phyloP scores from a whole-genome alignment of 352 stramenopile species.

The Phytopythium boreale region DNA sequence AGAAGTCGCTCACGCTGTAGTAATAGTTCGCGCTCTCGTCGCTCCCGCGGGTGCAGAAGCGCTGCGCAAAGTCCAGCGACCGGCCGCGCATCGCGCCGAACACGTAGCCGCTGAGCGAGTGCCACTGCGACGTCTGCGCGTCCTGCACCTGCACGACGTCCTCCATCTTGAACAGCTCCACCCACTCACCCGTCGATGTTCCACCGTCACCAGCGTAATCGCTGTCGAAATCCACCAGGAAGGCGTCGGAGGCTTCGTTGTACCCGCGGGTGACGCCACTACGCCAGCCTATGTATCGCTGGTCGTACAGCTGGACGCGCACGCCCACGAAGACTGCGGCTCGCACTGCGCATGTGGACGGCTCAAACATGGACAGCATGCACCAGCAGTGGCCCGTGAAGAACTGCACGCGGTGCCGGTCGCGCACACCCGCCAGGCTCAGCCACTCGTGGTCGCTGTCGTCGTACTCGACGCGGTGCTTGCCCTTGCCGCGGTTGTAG shows the following conservation, averaged over 20 bases:
- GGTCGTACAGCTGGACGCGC: slow-evolving; percentile 54
- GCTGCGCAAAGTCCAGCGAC: slow-evolving; percentile 28
- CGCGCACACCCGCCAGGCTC: slow-evolving; percentile 26
- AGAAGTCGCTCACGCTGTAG: slow-evolving; percentile 63
- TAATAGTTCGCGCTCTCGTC: slow-evolving; percentile 28
- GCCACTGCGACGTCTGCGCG: slow-evolving; percentile 47
- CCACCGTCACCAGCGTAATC: slow-evolving; percentile 2
- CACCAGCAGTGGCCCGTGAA: slow-evolving; percentile 73
- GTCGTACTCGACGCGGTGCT: slow-evolving; percentile 70
- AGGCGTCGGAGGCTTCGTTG: slow-evolving; percentile 47
- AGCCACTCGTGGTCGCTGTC: slow-evolving; percentile 81
- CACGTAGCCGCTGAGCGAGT: slow-evolving; percentile 65
- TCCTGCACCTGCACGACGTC: slow-evolving; percentile 70
- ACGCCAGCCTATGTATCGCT: slow-evolving; percentile 42
- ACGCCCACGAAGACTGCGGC: slow-evolving; percentile 50
- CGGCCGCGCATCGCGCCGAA: slow-evolving; percentile 49
- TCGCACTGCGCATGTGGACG: slow-evolving; percentile 41
- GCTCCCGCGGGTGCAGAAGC: slow-evolving; percentile 9
- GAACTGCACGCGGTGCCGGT: slow-evolving; percentile 51
- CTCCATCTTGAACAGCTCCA: slow-evolving; percentile 54
- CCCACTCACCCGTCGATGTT: slow-evolving; percentile 33
- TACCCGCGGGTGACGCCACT: slow-evolving; percentile 47
- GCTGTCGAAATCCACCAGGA: slow-evolving; percentile 53
- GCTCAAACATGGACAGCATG: slow-evolving; percentile 65
- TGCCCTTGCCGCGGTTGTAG: slow-evolving; percentile 62